These are phyloP conservation scores for Zea mays DNA, from an alignment of 176 grass and related monocot genomes.

Conservation along the genomic window DNA sequence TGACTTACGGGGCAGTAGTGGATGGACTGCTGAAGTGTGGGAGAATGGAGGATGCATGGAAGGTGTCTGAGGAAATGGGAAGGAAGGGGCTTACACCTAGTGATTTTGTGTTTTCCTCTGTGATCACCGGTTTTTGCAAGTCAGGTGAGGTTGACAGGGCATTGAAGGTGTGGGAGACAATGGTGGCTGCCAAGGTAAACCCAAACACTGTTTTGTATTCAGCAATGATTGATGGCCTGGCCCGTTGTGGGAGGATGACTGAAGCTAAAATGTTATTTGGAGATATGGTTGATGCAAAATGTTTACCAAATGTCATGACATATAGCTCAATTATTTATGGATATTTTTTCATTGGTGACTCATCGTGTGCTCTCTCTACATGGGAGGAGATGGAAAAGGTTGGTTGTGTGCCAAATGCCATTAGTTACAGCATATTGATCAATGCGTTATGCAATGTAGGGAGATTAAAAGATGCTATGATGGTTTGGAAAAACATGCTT, in stretches of 20 bases:
- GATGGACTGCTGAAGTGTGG: slow-evolving; percentile 73
- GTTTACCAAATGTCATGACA: slow-evolving; percentile 72
- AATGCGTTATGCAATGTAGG: slow-evolving; percentile 66
- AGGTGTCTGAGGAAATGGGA: slow-evolving; percentile 66
- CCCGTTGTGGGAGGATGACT: slow-evolving; percentile 53
- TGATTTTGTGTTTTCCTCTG: slow-evolving; percentile 71
- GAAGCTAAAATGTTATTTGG: slow-evolving; percentile 56
- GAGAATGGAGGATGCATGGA: slow-evolving; percentile 63
- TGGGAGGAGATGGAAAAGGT: slow-evolving; percentile 69
- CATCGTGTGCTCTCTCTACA: slow-evolving; percentile 47
- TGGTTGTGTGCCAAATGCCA: slow-evolving; percentile 51
- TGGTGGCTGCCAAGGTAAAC: slow-evolving; percentile 39
- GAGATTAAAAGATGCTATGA: slow-evolving; percentile 85
- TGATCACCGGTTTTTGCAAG: slow-evolving; percentile 74
- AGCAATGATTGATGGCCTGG: slow-evolving; percentile 70
- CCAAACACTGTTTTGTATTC: slow-evolving; percentile 76
- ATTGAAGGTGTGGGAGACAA: slow-evolving; percentile 62
- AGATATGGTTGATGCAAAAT: slow-evolving; percentile 63
- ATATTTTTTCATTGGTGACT: slow-evolving; percentile 66
- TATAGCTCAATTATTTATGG: slow-evolving; percentile 71
- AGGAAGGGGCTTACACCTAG: slow-evolving; percentile 49
- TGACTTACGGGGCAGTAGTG: slow-evolving; percentile 74
- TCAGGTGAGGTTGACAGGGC: slow-evolving; percentile 52
- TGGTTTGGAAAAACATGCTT: slow-evolving; percentile 96
- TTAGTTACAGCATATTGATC: slow-evolving; percentile 86